Evolutionary conservation across 371 early-diverging fungal species (phyloP).

Genomic region (Apophysomyces sp.): DNA sequence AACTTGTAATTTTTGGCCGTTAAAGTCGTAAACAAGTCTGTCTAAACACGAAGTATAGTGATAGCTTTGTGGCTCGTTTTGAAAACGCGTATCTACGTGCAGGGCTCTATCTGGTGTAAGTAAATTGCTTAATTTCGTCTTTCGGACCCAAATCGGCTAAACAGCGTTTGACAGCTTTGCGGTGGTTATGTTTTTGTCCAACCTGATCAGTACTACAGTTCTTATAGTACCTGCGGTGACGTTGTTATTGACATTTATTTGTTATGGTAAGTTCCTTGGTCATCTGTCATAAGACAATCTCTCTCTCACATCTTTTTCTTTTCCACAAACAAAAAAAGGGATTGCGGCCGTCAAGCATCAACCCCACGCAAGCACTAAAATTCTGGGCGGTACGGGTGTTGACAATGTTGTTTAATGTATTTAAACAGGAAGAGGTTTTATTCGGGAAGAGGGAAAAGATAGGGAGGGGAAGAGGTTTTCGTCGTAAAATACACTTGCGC

Average conservation of each 20-base stretch:
- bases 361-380: constrained; percentile 40
- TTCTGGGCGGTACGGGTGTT: constrained; percentile 42
- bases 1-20: constrained; percentile 29
- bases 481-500: neutral
- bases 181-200: constrained; percentile 44
- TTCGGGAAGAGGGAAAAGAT: neutral
- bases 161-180: constrained; percentile 21
- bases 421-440: neutral
- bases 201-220: constrained; percentile 20
- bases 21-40: neutral
- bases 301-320: neutral
- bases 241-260: constrained; percentile 32
- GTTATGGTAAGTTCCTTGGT: constrained; percentile 29
- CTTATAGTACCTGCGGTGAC: constrained; percentile 36
- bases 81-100: constrained; percentile 40
- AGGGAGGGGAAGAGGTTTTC: neutral
- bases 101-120: constrained; percentile 38
- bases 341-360: constrained; percentile 45
- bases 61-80: constrained; percentile 36
- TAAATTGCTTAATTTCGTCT: too few species aligned
- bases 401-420: constrained; percentile 38
- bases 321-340: neutral
- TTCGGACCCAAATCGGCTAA: neutral
- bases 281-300: neutral
- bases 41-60: constrained; percentile 17